Evolutionary conservation across 306 rosid genomes (phyloP), one percentile per base, ranked within the genome.

Genomic region (Cucumis hystrix): DNA sequence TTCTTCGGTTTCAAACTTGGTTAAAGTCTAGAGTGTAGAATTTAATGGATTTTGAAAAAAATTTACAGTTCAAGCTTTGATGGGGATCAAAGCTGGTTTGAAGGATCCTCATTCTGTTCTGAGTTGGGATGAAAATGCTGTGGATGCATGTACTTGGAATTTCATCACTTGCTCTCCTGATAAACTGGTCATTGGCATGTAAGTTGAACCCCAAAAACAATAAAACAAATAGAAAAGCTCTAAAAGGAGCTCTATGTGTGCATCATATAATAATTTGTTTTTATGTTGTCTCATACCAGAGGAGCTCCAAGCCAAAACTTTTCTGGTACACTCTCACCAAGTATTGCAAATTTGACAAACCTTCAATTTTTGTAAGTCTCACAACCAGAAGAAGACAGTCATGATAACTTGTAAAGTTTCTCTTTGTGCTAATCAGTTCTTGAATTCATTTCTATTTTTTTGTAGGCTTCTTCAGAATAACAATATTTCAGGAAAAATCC

Each of bases 301-400:
- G 92, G 91, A 81, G 85, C 85, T 84, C 97, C 97, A 79, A 89
- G 96, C 88, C 97, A 89, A 60, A 85, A 84, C 62, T 79, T 95
- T 37, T 90, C 96, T 51, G 99, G 99, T 12, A 87, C 78, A 33
- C 91, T 95, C 63, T 92, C 97, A 63, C 87, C 99, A 77, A 87
- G 91, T 87, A 82, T 95, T n/a, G 92, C 90, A 78, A 91, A 87
- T 84, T 91, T 95, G 85, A 86, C 97, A 63, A 84, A 91, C 67
- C 92, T 95, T 35, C 88, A 77, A 80, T 73, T 78, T 83, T 82
- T 92, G 98, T 95, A 79, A 91, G 99, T 84, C 5, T 43, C 59
- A 8, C 30, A 16, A 66, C n/a, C 66, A 18, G 6, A 41, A 58
- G 6, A 70, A 47, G 17, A 47, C 54, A 43, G 25, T 12, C 52